Evolutionary conservation across 768 basidiomycete species (phyloP).

Genomic region (Suillus weaverae): DNA sequence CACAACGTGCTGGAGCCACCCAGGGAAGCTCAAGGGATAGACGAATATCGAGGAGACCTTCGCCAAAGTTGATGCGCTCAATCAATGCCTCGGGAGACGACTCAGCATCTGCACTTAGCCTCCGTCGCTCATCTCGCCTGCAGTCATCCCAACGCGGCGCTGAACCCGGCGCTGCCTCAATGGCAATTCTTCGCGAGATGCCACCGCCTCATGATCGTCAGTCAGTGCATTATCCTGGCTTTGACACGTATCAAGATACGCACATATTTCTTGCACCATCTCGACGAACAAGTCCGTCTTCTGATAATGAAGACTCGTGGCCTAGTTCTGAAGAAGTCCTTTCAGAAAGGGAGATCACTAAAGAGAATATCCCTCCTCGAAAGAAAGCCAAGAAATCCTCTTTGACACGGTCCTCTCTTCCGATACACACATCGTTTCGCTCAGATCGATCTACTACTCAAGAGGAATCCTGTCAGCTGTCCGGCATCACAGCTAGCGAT

Average conservation of each 20-base stretch:
- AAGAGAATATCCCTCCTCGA: slow-evolving; percentile 60
- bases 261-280: slow-evolving; percentile 18
- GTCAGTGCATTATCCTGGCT: slow-evolving; percentile 70
- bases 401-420: neutral
- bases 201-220: slow-evolving; percentile 47
- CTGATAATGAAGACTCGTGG: slow-evolving; percentile 4
- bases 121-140: slow-evolving; percentile 14
- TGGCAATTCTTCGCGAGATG: slow-evolving; percentile 37
- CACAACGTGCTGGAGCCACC: slow-evolving; percentile 14
- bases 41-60: slow-evolving; percentile 13
- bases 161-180: slow-evolving; percentile 19
- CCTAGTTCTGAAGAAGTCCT: slow-evolving; percentile 11
- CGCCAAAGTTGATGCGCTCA: slow-evolving; percentile 27
- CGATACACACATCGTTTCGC: neutral
- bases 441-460: neutral
- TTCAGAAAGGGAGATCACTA: slow-evolving; percentile 41
- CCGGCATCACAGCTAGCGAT: neutral
- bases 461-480: neutral
- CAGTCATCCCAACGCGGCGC: slow-evolving; percentile 16
- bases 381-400: slow-evolving; percentile 44
- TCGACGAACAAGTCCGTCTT: neutral
- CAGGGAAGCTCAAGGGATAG: slow-evolving; percentile 15
- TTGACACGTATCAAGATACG: slow-evolving; percentile 53
- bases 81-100: slow-evolving; percentile 10
- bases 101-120: slow-evolving; percentile 5